A percentile compares a stretch with the other conserved stretches of the same genome.
Evolutionary conservation across 805 yeast genomes (phyloP).

Genomic region (Zygosaccharomyces bailii): DNA sequence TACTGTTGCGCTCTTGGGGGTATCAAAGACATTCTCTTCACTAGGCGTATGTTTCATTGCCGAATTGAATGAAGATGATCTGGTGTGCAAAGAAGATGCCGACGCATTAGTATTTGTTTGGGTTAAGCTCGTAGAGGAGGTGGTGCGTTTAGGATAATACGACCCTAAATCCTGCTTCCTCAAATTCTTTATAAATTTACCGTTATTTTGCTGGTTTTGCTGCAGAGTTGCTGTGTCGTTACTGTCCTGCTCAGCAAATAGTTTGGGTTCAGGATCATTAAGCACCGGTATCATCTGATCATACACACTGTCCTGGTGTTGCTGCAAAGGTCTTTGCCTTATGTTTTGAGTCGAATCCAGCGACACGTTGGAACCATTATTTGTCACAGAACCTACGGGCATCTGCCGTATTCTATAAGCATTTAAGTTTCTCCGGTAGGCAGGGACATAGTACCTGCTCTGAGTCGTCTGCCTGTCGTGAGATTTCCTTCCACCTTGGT

Average conservation of each 20-base stretch:
- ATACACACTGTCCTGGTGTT: slow-evolving; percentile 16
- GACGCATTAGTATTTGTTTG: slow-evolving; percentile 14
- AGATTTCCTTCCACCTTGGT: slow-evolving; percentile 6
- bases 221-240: slow-evolving; percentile 7
- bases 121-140: slow-evolving; percentile 14
- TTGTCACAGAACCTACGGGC: slow-evolving; percentile 22
- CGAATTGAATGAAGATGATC: slow-evolving; percentile 28
- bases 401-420: slow-evolving; percentile 25
- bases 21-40: slow-evolving; percentile 26
- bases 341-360: slow-evolving; percentile 17
- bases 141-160: slow-evolving; percentile 27
- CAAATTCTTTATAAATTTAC: slow-evolving; percentile 23
- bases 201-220: slow-evolving; percentile 14
- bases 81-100: slow-evolving; percentile 26
- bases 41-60: slow-evolving; percentile 19
- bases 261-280: slow-evolving; percentile 4
- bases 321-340: slow-evolving; percentile 12
- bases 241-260: slow-evolving; percentile 9
- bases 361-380: slow-evolving; percentile 19
- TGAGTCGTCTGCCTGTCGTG: slow-evolving; percentile 4
- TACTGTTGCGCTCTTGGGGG: slow-evolving; percentile 22
- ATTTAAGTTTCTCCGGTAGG: slow-evolving; percentile 38
- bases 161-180: slow-evolving; percentile 30
- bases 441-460: slow-evolving; percentile 36
- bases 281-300: slow-evolving; percentile 30